Evolutionary conservation across 2,329 filamentous ascomycete species (phyloP).

Genomic region (Botrytis porri): DNA sequence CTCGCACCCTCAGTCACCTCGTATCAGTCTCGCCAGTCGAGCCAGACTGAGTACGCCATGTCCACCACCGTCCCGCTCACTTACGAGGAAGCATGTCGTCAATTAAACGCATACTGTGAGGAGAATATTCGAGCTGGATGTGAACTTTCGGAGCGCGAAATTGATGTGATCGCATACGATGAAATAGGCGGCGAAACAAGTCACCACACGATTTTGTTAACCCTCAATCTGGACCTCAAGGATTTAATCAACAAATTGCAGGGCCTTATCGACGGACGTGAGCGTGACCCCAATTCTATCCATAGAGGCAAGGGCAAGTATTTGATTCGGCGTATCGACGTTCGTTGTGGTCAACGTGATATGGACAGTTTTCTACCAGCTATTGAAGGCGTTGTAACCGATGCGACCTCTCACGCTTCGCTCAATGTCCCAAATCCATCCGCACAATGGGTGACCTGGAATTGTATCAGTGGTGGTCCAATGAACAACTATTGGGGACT

Average conservation of each 20-base stretch:
- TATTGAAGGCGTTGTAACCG: conserved; percentile 9
- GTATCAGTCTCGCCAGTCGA: neutral
- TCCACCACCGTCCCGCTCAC: neutral
- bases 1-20: neutral
- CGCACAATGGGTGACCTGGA: conserved; percentile 13
- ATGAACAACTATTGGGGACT: conserved; percentile 15
- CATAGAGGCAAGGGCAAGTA: neutral
- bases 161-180: conserved; percentile 15
- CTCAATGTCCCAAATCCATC: neutral
- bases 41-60: neutral
- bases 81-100: neutral
- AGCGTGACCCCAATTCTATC: neutral
- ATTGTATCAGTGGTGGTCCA: conserved; percentile 6
- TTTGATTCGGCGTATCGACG: conserved; percentile 6
- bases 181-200: conserved; percentile 7
- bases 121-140: neutral
- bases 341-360: neutral
- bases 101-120: neutral
- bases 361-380: conserved; percentile 7
- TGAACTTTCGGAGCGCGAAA: neutral
- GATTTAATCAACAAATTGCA: conserved; percentile 1
- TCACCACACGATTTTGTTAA: neutral
- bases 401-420: neutral
- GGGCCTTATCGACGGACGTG: conserved; percentile 1
- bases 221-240: neutral